These are phyloP conservation scores for Davidsoniella australis DNA, from an alignment of 2,329 filamentous ascomycete genomes.

Conservation along the genomic window DNA sequence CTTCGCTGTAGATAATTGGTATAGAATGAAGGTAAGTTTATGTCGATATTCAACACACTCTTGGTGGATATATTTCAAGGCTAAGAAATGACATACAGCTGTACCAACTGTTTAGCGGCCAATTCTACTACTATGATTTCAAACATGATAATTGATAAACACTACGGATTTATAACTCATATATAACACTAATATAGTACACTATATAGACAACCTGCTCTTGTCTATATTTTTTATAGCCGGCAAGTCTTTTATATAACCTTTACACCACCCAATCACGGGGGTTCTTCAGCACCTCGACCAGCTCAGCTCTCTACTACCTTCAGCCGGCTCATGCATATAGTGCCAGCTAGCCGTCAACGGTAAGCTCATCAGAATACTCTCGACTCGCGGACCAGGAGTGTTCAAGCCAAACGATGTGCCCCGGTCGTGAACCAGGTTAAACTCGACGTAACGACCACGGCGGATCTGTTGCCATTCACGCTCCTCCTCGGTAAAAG, in stretches of 20 bases:
- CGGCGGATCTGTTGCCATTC: conserved; percentile 90
- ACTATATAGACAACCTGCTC: neutral
- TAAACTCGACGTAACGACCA: conserved; percentile 97
- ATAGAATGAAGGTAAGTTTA: too few relatives aligned
- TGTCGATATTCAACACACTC: too few relatives aligned
- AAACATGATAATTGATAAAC: neutral
- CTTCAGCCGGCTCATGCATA: conserved; percentile 71
- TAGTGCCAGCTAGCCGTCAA: conserved; percentile 89
- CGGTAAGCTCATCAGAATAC: conserved; percentile 92
- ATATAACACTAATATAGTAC: too few relatives aligned
- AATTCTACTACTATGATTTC: too few relatives aligned
- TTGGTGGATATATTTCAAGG: too few relatives aligned
- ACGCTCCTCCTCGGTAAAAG: conserved; percentile 72
- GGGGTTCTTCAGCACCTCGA: conserved; percentile 51
- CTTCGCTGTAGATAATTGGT: too few relatives aligned
- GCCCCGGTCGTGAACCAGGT: conserved; percentile 88
- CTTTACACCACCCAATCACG: conserved; percentile 45
- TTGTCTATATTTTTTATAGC: neutral
- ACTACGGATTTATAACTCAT: neutral
- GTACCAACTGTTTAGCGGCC: too few relatives aligned
- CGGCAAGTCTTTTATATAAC: neutral
- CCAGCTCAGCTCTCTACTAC: conserved; percentile 61
- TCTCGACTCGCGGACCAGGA: conserved; percentile 80
- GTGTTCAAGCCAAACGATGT: conserved; percentile 90
- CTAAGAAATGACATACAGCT: too few relatives aligned